Conservation (phyloP, 331 rosid genomes). For the Stylosanthes scabra region DNA sequence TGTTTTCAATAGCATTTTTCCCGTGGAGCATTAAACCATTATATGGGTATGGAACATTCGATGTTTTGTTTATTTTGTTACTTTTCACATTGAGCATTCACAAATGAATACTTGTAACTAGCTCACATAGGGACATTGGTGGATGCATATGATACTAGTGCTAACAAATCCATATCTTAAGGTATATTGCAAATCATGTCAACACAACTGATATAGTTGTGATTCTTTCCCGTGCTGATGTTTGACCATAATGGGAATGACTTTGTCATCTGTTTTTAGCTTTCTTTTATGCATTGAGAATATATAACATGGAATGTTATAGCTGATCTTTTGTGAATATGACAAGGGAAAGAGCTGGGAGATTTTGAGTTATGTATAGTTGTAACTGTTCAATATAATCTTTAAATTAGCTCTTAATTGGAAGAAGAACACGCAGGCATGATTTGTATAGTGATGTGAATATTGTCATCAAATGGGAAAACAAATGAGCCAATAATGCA, state of each 20-base stretch:
- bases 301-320: constrained; percentile 11
- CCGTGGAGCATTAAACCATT: constrained; percentile 95
- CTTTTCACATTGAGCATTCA: neutral
- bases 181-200: constrained; percentile 1
- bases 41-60: constrained; percentile 66
- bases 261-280: constrained; percentile 24
- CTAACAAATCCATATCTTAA: neutral
- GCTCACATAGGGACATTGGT: neutral
- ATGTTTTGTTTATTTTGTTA: constrained; percentile 8
- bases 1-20: constrained; percentile 72
- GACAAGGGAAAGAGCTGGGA: constrained; percentile 7
- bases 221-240: constrained; percentile 19
- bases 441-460: constrained; percentile 9
- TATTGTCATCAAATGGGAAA: constrained; percentile 18
- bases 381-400: neutral
- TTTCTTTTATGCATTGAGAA: constrained; percentile 3
- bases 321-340: neutral
- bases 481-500: constrained; percentile 1
- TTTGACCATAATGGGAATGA: constrained; percentile 13
- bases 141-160: neutral
- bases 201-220: neutral
- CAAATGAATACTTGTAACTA: neutral
- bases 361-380: neutral
- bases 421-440: neutral
- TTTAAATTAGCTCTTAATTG: neutral